These are phyloP conservation scores for Pilasporangium apinafurcum DNA, from an alignment of 352 stramenopile species.

Conservation along the genomic window DNA sequence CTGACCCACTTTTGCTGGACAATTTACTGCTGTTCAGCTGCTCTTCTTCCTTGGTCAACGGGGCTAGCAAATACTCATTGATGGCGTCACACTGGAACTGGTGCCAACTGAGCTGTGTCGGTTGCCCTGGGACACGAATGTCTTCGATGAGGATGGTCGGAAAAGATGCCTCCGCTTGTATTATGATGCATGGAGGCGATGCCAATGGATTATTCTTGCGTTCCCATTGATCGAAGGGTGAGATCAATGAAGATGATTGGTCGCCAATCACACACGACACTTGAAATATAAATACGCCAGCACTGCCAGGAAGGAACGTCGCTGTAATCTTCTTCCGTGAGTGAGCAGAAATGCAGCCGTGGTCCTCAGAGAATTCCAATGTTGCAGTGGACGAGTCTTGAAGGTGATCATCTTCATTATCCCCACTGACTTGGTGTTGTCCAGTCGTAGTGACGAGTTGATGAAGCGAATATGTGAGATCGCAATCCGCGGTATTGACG, in stretches of 20 bases:
- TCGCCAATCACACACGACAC: slow-evolving; percentile 49
- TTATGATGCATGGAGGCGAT: too few relatives aligned
- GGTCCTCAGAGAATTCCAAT: slow-evolving; percentile 52
- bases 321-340: slow-evolving; percentile 72
- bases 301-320: slow-evolving; percentile 63
- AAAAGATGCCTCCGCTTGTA: slow-evolving; percentile 78
- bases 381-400: slow-evolving; percentile 1
- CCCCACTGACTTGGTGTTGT: not conserved
- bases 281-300: slow-evolving; percentile 65
- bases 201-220: too few relatives aligned
- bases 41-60: slow-evolving; percentile 32
- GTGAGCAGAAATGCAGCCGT: slow-evolving; percentile 61
- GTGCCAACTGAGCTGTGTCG: slow-evolving; percentile 51
- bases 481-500: slow-evolving; percentile 76
- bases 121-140: slow-evolving; percentile 48
- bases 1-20: slow-evolving; percentile 5
- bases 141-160: slow-evolving; percentile 83
- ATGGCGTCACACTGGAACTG: slow-evolving; percentile 73
- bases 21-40: slow-evolving; percentile 15
- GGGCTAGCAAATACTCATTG: slow-evolving; percentile 58
- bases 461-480: slow-evolving; percentile 44
- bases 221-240: slow-evolving; percentile 17
- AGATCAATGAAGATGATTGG: not conserved
- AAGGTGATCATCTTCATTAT: slow-evolving; percentile 2
- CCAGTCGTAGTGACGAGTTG: slow-evolving; percentile 18